Evolutionary conservation across 139 green algal species (phyloP).

Genomic region (Chlorella ohadii): DNA sequence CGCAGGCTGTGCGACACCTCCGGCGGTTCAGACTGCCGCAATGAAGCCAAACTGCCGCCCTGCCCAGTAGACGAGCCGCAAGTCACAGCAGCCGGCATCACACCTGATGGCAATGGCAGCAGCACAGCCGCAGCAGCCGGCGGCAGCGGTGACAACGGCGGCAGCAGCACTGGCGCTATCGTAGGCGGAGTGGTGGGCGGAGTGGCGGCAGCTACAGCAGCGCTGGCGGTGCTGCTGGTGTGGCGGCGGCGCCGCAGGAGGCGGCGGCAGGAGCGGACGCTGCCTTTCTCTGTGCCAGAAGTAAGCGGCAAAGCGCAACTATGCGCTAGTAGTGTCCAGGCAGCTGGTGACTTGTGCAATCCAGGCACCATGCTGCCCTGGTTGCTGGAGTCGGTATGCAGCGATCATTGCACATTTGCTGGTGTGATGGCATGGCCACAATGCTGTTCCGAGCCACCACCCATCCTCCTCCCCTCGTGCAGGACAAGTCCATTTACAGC

Average conservation of each 20-base stretch:
- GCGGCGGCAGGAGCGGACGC: neutral
- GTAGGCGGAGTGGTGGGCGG: neutral
- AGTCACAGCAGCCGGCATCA: neutral
- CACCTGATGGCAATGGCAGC: neutral
- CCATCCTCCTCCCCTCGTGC: too few species aligned
- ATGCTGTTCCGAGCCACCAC: too few species aligned
- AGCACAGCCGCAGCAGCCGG: neutral
- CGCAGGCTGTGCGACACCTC: conserved; percentile 7
- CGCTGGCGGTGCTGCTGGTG: neutral
- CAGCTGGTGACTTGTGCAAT: too few species aligned
- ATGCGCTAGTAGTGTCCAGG: too few species aligned
- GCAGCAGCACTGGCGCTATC: neutral
- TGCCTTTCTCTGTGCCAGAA: neutral
- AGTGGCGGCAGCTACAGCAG: neutral
- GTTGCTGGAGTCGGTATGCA: too few species aligned
- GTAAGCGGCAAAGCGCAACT: too few species aligned
- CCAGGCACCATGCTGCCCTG: too few species aligned
- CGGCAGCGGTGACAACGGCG: neutral
- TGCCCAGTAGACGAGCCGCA: neutral
- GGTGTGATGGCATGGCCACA: too few species aligned
- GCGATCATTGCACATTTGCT: too few species aligned
- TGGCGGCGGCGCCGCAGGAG: neutral
- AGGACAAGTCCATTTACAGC: too few species aligned
- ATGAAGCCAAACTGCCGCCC: neutral
- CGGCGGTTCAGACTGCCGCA: neutral